Percentiles rank a stretch among this genome's conserved stretches.
These are phyloP conservation scores for Mycena amicta DNA, from an alignment of 768 basidiomycete species.

Conservation along the genomic window DNA sequence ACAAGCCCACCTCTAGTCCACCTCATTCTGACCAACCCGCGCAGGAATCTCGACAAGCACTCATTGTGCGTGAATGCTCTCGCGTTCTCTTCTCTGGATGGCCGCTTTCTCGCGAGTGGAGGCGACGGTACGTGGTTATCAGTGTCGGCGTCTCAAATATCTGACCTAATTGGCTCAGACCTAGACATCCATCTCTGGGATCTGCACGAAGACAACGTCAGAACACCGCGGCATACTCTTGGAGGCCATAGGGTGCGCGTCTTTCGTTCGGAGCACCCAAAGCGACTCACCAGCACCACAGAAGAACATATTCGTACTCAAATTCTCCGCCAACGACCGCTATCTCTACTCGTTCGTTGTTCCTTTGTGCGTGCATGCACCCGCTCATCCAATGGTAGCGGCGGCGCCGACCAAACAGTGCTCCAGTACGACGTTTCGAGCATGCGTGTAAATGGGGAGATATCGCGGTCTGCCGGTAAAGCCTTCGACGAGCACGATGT, in stretches of 20 bases:
- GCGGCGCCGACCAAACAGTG: slow-evolving; percentile 54
- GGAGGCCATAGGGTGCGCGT: slow-evolving; percentile 51
- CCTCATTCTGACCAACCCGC: no score
- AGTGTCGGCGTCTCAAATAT: slow-evolving; percentile 6
- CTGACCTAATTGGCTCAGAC: slow-evolving; percentile 43
- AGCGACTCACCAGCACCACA: slow-evolving; percentile 32
- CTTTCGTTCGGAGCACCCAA: neutral
- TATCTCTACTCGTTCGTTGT: slow-evolving; percentile 64
- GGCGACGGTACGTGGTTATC: slow-evolving; percentile 58
- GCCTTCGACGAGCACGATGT: slow-evolving; percentile 36
- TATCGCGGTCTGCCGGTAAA: slow-evolving; percentile 19
- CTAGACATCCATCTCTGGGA: slow-evolving; percentile 63
- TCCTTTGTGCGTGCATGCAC: slow-evolving; percentile 10
- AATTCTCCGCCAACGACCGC: slow-evolving; percentile 68
- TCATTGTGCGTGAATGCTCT: slow-evolving; percentile 68
- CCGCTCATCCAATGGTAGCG: slow-evolving; percentile 37
- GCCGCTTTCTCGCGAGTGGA: slow-evolving; percentile 66
- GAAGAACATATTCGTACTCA: slow-evolving; percentile 72
- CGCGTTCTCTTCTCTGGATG: slow-evolving; percentile 60
- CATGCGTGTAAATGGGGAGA: slow-evolving; percentile 26
- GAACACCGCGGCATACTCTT: slow-evolving; percentile 42
- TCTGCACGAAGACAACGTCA: slow-evolving; percentile 61
- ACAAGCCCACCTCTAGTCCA: neutral
- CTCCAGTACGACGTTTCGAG: slow-evolving; percentile 56
- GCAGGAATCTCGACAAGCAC: slow-evolving; percentile 48